phyloP scores from a whole-genome alignment of 2,329 filamentous ascomycete species.

The Colletotrichum acutatum region DNA sequence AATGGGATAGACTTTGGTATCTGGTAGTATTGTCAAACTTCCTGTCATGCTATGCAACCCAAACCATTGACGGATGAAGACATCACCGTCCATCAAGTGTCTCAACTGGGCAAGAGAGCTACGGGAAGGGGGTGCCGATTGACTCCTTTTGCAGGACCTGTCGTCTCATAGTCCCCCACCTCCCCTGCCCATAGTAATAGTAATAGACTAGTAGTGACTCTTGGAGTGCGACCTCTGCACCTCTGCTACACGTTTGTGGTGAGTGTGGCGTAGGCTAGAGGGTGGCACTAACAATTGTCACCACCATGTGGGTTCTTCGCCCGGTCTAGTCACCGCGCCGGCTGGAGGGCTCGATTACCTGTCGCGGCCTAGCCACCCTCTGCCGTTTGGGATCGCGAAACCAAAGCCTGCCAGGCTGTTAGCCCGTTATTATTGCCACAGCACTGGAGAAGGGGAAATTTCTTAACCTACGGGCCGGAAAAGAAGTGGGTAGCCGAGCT shows the following conservation, averaged over 20 bases:
- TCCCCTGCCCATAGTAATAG: background rate
- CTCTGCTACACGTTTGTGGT: background rate
- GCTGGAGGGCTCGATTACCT: constrained; percentile 2
- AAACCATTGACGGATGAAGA: background rate
- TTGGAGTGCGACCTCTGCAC: background rate
- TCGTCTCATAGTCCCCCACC: constrained; percentile 10
- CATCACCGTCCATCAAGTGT: background rate
- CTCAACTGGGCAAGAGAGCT: background rate
- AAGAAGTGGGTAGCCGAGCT: background rate
- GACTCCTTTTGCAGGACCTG: background rate
- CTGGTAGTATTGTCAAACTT: background rate
- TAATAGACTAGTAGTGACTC: background rate
- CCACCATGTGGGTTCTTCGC: constrained; percentile 4
- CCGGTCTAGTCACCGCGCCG: constrained; percentile 5
- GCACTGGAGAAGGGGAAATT: background rate
- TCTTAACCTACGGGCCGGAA: background rate
- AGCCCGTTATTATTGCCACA: background rate
- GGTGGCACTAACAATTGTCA: constrained; percentile 1
- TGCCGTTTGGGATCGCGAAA: background rate
- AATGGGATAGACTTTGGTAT: background rate
- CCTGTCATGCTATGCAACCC: background rate
- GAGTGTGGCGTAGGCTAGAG: constrained; percentile 11
- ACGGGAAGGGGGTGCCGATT: background rate
- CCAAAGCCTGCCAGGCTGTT: background rate
- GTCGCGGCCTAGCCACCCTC: constrained; percentile 1